phyloP scores from a whole-genome alignment of 495 filamentous ascomycete species.

The Pyrenula massariospora region DNA sequence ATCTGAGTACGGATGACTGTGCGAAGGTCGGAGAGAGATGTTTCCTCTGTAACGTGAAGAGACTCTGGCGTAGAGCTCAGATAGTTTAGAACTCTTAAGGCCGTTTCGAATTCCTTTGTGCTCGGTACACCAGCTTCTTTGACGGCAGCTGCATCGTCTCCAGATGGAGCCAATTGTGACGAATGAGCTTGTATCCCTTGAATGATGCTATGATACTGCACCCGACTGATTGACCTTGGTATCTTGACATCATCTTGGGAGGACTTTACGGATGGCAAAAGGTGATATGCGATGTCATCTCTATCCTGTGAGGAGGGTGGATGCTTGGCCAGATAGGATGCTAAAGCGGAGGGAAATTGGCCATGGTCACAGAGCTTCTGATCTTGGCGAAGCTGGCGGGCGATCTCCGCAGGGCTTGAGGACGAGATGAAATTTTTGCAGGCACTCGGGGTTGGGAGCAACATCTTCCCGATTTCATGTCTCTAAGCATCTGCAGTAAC shows the following conservation, averaged over 20 bases:
- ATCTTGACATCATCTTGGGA: slow-evolving; percentile 1
- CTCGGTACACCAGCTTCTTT: slow-evolving; percentile 9
- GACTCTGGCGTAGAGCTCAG: slow-evolving; percentile 5
- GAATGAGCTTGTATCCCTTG: slow-evolving; percentile 18
- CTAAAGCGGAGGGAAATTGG: background rate
- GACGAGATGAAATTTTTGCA: background rate
- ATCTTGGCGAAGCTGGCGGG: background rate
- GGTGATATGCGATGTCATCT: background rate
- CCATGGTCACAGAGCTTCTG: background rate
- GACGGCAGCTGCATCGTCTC: background rate
- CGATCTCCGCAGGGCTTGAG: background rate
- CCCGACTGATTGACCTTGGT: slow-evolving; percentile 3
- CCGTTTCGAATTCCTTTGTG: slow-evolving; percentile 12
- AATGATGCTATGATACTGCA: slow-evolving; percentile 18
- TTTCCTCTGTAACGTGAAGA: slow-evolving; percentile 6
- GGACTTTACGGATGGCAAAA: background rate
- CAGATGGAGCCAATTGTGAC: slow-evolving; percentile 4
- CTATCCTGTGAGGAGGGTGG: background rate
- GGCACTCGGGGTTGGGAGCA: background rate
- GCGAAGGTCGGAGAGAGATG: slow-evolving; percentile 11
- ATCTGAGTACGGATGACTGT: slow-evolving; percentile 4
- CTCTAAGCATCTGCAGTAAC: too few species aligned
- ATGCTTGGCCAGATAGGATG: background rate
- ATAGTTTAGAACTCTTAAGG: slow-evolving; percentile 18
- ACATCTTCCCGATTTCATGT: too few species aligned